Evolutionary conservation across 2,329 filamentous ascomycete genomes (phyloP).

Genomic region (Trichophyton mentagrophytes): DNA sequence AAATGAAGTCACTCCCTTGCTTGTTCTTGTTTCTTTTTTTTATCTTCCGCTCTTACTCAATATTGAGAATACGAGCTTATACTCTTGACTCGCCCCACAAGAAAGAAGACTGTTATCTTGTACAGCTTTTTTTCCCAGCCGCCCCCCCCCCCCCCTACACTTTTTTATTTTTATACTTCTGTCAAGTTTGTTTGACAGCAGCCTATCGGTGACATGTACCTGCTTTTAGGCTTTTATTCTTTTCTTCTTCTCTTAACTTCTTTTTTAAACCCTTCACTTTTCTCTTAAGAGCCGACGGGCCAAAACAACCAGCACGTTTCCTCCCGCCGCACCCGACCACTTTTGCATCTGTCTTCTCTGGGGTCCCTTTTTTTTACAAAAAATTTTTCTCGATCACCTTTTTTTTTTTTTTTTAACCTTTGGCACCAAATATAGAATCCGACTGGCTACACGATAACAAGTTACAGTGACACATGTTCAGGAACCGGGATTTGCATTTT

Average conservation of each 20-base stretch:
- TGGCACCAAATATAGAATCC: constrained; percentile 1
- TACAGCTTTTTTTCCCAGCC: not conserved
- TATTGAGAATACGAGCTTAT: not conserved
- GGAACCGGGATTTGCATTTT: not conserved
- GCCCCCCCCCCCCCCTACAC: too few species aligned
- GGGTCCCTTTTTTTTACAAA: not conserved
- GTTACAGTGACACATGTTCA: not conserved
- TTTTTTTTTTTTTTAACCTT: not conserved
- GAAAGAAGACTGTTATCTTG: not conserved
- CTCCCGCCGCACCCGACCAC: too few species aligned
- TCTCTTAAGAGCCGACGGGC: not conserved
- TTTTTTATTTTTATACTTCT: not conserved
- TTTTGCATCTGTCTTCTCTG: too few species aligned
- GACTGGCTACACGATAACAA: not conserved
- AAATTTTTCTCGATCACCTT: not conserved
- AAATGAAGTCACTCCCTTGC: not conserved
- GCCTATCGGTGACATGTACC: not conserved
- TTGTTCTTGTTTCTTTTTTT: not conserved
- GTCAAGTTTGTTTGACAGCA: not conserved
- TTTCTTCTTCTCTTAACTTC: not conserved
- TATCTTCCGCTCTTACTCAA: not conserved
- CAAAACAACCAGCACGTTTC: too few species aligned
- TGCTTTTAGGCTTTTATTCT: not conserved
- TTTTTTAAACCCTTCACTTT: not conserved
- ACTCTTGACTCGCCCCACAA: not conserved